These are phyloP conservation scores for Tetrapisispora arboricola DNA, from an alignment of 805 yeast species.

Conservation along the genomic window DNA sequence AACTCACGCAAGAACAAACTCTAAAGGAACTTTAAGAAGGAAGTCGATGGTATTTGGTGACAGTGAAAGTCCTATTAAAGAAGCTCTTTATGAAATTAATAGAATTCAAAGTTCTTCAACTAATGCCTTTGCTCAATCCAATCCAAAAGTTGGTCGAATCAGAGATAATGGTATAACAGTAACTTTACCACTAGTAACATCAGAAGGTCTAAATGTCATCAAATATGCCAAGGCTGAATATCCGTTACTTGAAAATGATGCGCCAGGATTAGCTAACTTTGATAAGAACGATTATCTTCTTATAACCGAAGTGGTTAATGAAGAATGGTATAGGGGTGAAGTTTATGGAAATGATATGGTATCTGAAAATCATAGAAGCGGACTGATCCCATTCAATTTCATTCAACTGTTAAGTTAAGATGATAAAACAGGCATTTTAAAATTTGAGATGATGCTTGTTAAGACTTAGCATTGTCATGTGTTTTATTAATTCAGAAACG, in stretches of 20 bases:
- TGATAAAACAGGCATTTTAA: neutral
- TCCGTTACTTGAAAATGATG: slow-evolving; percentile 21
- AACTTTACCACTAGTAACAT: slow-evolving; percentile 22
- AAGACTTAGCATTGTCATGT: no score
- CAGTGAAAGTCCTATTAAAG: slow-evolving; percentile 22
- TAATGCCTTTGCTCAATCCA: slow-evolving; percentile 10
- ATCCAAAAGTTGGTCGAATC: slow-evolving; percentile 15
- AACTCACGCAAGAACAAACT: neutral
- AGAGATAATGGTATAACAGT: slow-evolving; percentile 26
- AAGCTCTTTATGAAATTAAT: slow-evolving; percentile 26
- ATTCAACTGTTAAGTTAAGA: slow-evolving; percentile 8
- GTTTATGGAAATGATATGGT: slow-evolving; percentile 22
- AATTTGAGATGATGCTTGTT: no score
- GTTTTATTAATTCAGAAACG: no score
- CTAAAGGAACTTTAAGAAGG: slow-evolving; percentile 7
- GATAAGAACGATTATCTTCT: slow-evolving; percentile 24
- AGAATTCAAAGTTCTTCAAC: slow-evolving; percentile 17
- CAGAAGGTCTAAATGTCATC: slow-evolving; percentile 20
- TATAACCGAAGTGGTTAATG: slow-evolving; percentile 22
- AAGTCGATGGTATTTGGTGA: slow-evolving; percentile 24
- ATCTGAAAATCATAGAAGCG: slow-evolving; percentile 11
- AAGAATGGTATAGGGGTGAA: slow-evolving; percentile 29
- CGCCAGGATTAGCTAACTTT: slow-evolving; percentile 24
- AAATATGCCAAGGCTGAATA: slow-evolving; percentile 26
- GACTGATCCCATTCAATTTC: slow-evolving; percentile 23